Evolutionary conservation across 345 rosid species (phyloP), one percentile per base, ranked within the genome.

Genomic region (Populus euphratica): DNA sequence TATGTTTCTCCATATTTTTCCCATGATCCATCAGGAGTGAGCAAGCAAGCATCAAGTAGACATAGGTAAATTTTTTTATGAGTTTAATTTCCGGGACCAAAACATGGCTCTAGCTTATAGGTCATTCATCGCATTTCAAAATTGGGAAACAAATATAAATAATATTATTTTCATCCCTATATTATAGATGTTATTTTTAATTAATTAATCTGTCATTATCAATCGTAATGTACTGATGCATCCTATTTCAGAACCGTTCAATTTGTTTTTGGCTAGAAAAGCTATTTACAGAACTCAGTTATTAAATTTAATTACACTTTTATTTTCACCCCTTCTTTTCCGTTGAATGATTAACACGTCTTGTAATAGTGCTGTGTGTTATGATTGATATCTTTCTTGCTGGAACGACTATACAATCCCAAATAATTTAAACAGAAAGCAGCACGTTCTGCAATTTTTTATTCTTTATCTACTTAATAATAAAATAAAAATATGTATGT

Each of bases 381-480:
- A 38, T 73, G 43, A 73, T 38, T 73, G 69, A 8, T 62, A 39
- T 73, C 52, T 73, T 73, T 73, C 9, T 25, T 8, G 13, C 9
- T 56, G 61, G 1, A 52, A 18, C 20, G 11, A 70, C 41, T 59
- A 14, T 59, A 25, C 12, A 56, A 13, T 10, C 16, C 33, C 23
- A 35, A 56, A 73, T 56, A 56, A 73, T 56, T 5, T 38, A 38
- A 31, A 35, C 49, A 56, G 17, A 56, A 54, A 11, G 12, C n/a
- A 14, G 25, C 56, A 39, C 17, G 27, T 61, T 73, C 68, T 62
- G 23, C 25, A 62, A 27, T 25, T 36, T n/a, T 74, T 63, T 9
- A 54, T 41, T 63, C 25, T 23, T 23, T 27, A 2, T 16, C 9
- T 73, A 8, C 10, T 16, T 5, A 25, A 73, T 63, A 41, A 27